A percentile compares a stretch with the other conserved stretches of the same genome.
Evolutionary conservation across 2,329 filamentous ascomycete genomes (phyloP).

Genomic region (Ophidiomyces ophidiicola): DNA sequence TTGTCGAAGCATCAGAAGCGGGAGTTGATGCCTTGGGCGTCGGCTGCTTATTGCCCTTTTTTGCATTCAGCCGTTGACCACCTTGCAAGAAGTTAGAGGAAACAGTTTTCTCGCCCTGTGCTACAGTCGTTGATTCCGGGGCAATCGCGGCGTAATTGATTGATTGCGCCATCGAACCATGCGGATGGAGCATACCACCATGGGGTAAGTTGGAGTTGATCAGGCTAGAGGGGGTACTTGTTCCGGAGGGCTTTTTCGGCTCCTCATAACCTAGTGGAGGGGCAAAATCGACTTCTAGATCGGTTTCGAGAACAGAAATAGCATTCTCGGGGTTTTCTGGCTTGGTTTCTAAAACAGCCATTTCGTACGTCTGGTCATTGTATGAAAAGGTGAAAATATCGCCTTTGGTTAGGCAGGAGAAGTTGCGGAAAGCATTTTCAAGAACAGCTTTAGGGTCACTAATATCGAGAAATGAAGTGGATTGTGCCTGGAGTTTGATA

Average conservation of each 20-base stretch:
- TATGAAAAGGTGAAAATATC: conserved; percentile 95
- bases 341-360: conserved; percentile 88
- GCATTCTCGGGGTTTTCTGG: conserved; percentile 70
- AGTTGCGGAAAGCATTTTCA: conserved; percentile 91
- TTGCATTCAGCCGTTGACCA: conserved; percentile 70
- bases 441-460: conserved; percentile 94
- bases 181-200: conserved; percentile 64
- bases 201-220: conserved; percentile 46
- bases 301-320: conserved; percentile 88
- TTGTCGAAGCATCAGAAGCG: conserved; percentile 45
- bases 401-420: conserved; percentile 82
- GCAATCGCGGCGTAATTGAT: conserved; percentile 93
- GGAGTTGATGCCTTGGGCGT: conserved; percentile 65
- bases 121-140: conserved; percentile 56
- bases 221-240: conserved; percentile 66
- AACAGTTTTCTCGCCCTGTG: conserved; percentile 48
- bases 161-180: conserved; percentile 92
- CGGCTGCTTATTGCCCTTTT: conserved; percentile 65
- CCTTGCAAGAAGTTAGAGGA: conserved; percentile 68
- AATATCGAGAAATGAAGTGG: conserved; percentile 86
- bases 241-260: conserved; percentile 65
- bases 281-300: conserved; percentile 92
- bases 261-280: conserved; percentile 90
- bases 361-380: conserved; percentile 86
- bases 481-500: conserved; percentile 95